Percentiles rank a stretch among this genome's conserved stretches.
These are phyloP conservation scores for Hanseniaspora uvarum DNA, from an alignment of 1,139 yeast genomes.

Conservation along the genomic window DNA sequence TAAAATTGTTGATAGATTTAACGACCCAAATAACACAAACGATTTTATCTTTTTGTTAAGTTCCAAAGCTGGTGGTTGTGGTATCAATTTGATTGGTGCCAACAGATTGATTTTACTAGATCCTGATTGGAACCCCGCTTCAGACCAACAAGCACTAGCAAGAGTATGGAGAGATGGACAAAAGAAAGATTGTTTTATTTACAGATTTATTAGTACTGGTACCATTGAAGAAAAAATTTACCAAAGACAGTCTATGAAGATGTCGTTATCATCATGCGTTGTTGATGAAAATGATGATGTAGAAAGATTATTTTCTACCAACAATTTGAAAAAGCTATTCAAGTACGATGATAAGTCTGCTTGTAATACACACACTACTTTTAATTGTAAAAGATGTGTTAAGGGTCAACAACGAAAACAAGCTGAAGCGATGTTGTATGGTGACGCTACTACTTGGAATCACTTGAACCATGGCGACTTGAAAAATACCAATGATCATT, in stretches of 20 bases:
- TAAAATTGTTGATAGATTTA: slow-evolving; percentile 79
- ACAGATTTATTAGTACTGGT: slow-evolving; percentile 87
- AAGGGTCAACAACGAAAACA: slow-evolving; percentile 53
- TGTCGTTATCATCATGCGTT: slow-evolving; percentile 86
- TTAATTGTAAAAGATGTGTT: slow-evolving; percentile 75
- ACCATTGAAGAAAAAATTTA: slow-evolving; percentile 92
- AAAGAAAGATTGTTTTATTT: slow-evolving; percentile 89
- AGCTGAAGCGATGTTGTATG: slow-evolving; percentile 86
- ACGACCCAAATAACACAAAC: slow-evolving; percentile 68
- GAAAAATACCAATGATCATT: slow-evolving; percentile 58
- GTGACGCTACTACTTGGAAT: slow-evolving; percentile 97
- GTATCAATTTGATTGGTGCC: slow-evolving; percentile 93
- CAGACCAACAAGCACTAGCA: slow-evolving; percentile 96
- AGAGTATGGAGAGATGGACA: slow-evolving; percentile 99
- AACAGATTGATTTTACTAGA: slow-evolving; percentile 79
- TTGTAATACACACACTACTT: slow-evolving; percentile 91
- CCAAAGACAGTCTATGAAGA: slow-evolving; percentile 94
- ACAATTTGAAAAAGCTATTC: slow-evolving; percentile 65
- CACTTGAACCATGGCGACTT: slow-evolving; percentile 62
- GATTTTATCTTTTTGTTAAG: slow-evolving; percentile 83
- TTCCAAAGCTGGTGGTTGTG: slow-evolving; percentile 98
- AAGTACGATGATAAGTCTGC: slow-evolving; percentile 55
- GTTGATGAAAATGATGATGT: slow-evolving; percentile 96
- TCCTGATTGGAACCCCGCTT: slow-evolving; percentile 99
- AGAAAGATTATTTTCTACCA: slow-evolving; percentile 79